Evolutionary conservation across 2,329 filamentous ascomycete species (phyloP), one percentile per base, ranked within the genome.

Genomic region (Sphaerostilbella broomeana): DNA sequence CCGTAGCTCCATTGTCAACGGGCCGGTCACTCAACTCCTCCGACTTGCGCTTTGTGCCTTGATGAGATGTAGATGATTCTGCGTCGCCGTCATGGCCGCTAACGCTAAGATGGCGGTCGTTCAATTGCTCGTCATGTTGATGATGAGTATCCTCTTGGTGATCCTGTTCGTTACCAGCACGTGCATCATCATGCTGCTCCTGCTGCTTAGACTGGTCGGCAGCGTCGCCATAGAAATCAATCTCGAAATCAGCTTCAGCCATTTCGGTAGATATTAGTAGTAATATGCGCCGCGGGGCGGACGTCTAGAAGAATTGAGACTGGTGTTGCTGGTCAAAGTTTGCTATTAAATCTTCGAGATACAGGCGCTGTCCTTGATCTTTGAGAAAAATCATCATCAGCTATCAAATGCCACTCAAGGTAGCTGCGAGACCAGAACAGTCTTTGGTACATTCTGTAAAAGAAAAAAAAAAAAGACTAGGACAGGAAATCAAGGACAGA

Each of bases 161-260:
- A n/a, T 42, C 21, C 5, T 46, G 32, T 24, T 34, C 36, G 18
- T 59, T 51, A 17, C 62, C 61, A 19, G 46, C 49, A 15, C 57
- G 54, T 19, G 60, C 59, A 15, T 68, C 63, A 17, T 63, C 58
- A 35, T 67, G 62, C 6, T 46, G 45, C 12, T 66, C 60, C 43
- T 69, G 62, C 17, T 74, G 68, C 41, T 65, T 62, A 44, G 63
- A 65, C 43, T 68, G 66, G 52, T 82, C 79, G 52, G 63, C 65
- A 43, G 68, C 66, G 51, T 82, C 79, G 52, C 77, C 79, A 55
- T 84, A 84, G 53, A 84, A 79, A 51, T 84, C 80, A 63, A 84
- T 82, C 52, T 84, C 80, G 59, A 81, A 83, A 52, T 82, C 78
- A 54, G 82, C 78, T 53, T 84, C 79, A 51, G 79, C 76, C 79